Percentiles rank a stretch among this genome's conserved stretches.
Conservation (phyloP, 2,329 filamentous ascomycete species). For the Fusarium foetens region DNA sequence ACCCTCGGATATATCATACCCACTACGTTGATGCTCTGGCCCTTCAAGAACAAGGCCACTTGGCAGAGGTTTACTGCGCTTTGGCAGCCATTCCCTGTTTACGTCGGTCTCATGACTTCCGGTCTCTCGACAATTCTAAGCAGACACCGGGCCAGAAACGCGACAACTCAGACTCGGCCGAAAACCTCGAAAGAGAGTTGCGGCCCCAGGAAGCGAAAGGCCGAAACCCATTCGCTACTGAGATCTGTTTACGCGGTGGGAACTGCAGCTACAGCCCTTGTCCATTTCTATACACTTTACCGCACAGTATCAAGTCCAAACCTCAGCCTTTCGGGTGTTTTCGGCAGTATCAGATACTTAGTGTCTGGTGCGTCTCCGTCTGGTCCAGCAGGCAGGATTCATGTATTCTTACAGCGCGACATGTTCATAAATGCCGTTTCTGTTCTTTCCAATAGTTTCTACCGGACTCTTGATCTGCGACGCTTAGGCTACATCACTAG, state of each 20-base stretch:
- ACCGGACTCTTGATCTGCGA: background rate
- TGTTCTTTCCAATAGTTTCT: background rate
- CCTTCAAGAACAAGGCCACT: background rate
- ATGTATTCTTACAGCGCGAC: background rate
- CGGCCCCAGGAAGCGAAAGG: rapidly evolving
- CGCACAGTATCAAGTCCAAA: background rate
- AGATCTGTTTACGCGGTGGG: background rate
- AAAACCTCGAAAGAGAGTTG: rapidly evolving
- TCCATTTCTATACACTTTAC: background rate
- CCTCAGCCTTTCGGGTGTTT: background rate
- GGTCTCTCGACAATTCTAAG: rapidly evolving
- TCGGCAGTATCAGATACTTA: background rate
- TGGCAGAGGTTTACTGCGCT: background rate
- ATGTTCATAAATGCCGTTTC: background rate
- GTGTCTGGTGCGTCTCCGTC: background rate
- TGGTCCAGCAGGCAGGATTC: background rate
- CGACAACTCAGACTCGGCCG: background rate
- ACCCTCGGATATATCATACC: background rate
- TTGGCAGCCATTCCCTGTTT: conserved; percentile 7
- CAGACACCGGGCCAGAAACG: rapidly evolving
- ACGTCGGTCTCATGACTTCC: background rate
- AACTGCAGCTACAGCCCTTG: background rate
- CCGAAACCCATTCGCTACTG: rapidly evolving
- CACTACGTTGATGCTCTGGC: background rate
- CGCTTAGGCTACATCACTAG: background rate